Conservation (phyloP, 2,329 filamentous ascomycete species). For the Mollisiaceae sp. region DNA sequence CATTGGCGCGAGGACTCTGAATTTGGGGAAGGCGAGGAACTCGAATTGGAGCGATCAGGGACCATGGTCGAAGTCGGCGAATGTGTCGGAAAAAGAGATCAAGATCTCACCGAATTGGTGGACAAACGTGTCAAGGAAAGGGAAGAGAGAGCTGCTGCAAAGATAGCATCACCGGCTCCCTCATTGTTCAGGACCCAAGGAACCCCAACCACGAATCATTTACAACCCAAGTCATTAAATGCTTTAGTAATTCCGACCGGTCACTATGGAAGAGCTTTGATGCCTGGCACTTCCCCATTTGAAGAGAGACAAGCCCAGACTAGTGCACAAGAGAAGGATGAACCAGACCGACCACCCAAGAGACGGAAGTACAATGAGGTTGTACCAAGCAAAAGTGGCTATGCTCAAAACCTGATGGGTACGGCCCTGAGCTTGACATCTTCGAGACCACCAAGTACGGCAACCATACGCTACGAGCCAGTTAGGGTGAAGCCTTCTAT, state of each 20-base stretch:
- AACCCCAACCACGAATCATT: constrained; percentile 48
- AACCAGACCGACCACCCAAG: constrained; percentile 47
- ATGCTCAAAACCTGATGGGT: constrained; percentile 57
- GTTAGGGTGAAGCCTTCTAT: constrained; percentile 26
- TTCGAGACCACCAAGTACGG: constrained; percentile 42
- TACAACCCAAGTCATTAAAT: constrained; percentile 63
- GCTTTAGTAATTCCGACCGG: constrained; percentile 68
- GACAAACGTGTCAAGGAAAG: constrained; percentile 69
- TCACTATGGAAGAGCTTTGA: constrained; percentile 63
- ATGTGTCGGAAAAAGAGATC: constrained; percentile 71
- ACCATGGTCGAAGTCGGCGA: constrained; percentile 83
- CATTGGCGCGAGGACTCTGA: constrained; percentile 75
- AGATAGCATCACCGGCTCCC: constrained; percentile 37
- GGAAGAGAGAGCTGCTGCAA: constrained; percentile 50
- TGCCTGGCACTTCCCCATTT: constrained; percentile 67
- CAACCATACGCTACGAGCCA: constrained; percentile 35
- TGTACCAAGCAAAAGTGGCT: constrained; percentile 53
- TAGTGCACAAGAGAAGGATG: constrained; percentile 26
- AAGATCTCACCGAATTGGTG: constrained; percentile 77
- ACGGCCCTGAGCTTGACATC: constrained; percentile 48
- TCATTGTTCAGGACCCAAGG: constrained; percentile 26
- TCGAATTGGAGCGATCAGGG: constrained; percentile 76
- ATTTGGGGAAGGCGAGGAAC: constrained; percentile 81
- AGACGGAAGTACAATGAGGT: constrained; percentile 47
- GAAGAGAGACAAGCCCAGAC: constrained; percentile 56